Evolutionary conservation across 805 yeast genomes (phyloP).

Genomic region (Clavispora asparagi): DNA sequence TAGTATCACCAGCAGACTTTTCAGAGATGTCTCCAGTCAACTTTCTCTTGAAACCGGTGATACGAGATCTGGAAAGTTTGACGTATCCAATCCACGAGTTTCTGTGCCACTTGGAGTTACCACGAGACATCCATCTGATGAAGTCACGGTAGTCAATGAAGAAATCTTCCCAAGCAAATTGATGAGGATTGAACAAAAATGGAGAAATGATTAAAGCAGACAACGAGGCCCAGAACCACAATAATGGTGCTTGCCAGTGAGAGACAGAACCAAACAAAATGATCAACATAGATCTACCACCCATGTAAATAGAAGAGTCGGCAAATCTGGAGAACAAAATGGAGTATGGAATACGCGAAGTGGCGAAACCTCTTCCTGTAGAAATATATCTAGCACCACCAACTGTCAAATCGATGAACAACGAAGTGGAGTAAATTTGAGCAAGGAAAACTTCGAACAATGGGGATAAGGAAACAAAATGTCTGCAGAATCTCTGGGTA

Average conservation of each 20-base stretch:
- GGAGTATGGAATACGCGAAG: conserved; percentile 63
- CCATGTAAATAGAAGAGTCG: conserved; percentile 67
- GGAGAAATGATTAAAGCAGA: conserved; percentile 66
- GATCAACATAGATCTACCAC: conserved; percentile 70
- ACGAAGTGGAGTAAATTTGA: conserved; percentile 66
- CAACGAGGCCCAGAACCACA: conserved; percentile 72
- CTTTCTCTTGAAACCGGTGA: conserved; percentile 86
- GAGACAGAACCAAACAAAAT: conserved; percentile 53
- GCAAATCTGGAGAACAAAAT: conserved; percentile 65
- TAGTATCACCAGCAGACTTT: conserved; percentile 60
- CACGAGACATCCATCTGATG: conserved; percentile 62
- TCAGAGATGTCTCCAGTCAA: conserved; percentile 63
- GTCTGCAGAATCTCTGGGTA: conserved; percentile 55
- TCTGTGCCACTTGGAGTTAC: conserved; percentile 84
- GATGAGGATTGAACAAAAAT: conserved; percentile 73
- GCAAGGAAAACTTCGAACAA: conserved; percentile 77
- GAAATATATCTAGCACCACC: conserved; percentile 84
- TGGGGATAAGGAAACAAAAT: conserved; percentile 67
- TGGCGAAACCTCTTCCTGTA: conserved; percentile 81
- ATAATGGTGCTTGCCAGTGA: conserved; percentile 55
- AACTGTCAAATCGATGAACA: conserved; percentile 60
- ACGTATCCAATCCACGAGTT: conserved; percentile 85
- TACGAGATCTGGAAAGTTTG: conserved; percentile 75
- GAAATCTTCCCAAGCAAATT: conserved; percentile 63
- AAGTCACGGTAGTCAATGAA: conserved; percentile 62